These are phyloP conservation scores for Xylaria longipes DNA, from an alignment of 495 filamentous ascomycete species.

Conservation along the genomic window DNA sequence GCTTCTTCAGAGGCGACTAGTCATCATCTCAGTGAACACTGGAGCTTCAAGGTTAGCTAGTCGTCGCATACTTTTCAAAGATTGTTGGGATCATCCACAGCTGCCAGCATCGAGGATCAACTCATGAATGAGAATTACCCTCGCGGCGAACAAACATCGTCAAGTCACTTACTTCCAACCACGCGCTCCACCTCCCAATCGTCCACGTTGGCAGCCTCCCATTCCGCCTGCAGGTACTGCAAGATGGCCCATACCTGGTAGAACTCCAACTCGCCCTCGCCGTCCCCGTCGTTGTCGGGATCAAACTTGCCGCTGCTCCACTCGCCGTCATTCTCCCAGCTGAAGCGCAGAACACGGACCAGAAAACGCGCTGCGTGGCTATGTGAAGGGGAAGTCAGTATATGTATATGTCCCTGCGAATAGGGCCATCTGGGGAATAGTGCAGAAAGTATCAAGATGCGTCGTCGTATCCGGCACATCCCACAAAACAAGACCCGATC, in stretches of 20 bases:
- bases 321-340: constrained; percentile 38
- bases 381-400: neutral
- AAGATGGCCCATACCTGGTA: constrained; percentile 37
- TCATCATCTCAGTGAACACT: constrained; percentile 19
- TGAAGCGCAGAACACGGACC: constrained; percentile 34
- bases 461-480: neutral
- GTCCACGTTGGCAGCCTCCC: constrained; percentile 38
- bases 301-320: constrained; percentile 36
- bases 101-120: neutral
- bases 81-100: neutral
- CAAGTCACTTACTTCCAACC: constrained; percentile 12
- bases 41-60: neutral
- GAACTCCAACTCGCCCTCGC: constrained; percentile 34
- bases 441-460: neutral
- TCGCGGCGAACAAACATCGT: neutral
- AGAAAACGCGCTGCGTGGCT: constrained; percentile 35
- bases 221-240: constrained; percentile 38
- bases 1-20: constrained; percentile 12
- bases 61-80: neutral
- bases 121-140: neutral
- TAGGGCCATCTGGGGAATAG: neutral
- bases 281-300: constrained; percentile 30
- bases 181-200: constrained; percentile 29
- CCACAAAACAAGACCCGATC: neutral
- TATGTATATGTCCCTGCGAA: neutral